Evolutionary conservation across 768 basidiomycete species (phyloP), one percentile per base, ranked within the genome.

Genomic region (Mycena maculata): DNA sequence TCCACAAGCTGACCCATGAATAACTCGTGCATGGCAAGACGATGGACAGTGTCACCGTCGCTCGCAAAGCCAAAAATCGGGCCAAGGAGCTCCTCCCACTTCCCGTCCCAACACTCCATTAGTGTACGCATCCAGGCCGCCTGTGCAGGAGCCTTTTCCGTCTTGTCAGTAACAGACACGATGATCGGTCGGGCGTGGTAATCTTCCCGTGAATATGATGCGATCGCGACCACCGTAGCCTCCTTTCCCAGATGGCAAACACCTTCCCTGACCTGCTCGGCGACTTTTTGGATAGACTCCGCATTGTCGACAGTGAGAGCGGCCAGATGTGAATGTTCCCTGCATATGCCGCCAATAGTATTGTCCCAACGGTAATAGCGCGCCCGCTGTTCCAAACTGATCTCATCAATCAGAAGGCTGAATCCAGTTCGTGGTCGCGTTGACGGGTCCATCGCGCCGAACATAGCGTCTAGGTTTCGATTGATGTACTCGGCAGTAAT

Each of bases 1-100:
- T 2, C 2, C 3, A 71, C 56, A 16, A 45, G 39, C 11, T n/a
- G 1, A 2, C 28, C 6, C 2, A 66, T 23, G 23, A 72, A 72
- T 3, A 33, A 8, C 9, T 33, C 28, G 27, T 73, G 62, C 1
- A 58, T 60, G 4, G 69, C 69, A n/a, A 30, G 39, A 10, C 67
- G 54, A 8, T 67, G 54, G 13, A 39, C 53, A 0, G 66, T 48
- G 25, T 74, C 71, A 6, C 73, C 71, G 39, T 74, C 73, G 20
- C 71, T 65, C 2, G 71, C 58, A 30, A 64, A 65, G 4, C 63
- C 68, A 69, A 71, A 74, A 7, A 57, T 38, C n/a, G 55, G 48
- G 4, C 73, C 71, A 27, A 70, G 45, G 6, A 23, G 30, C 2
- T 41, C 33, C 16, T 42, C 22, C 0, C 52, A 67, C 4, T 38